phyloP scores from a whole-genome alignment of 495 filamentous ascomycete species.

The Pyrenopolyporus hunteri region DNA sequence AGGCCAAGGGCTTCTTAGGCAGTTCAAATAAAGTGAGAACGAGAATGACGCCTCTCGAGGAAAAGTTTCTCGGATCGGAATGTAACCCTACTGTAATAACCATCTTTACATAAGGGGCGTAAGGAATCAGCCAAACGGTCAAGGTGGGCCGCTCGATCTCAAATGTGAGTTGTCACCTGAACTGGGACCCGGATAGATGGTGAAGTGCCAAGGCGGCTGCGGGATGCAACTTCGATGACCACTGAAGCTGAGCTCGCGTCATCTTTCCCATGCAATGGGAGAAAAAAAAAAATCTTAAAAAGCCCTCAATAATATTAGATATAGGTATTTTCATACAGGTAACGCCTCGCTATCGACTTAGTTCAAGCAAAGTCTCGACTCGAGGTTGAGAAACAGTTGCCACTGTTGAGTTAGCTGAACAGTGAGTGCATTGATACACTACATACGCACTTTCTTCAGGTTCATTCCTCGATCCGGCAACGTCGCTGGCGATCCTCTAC shows the following conservation, averaged over 20 bases:
- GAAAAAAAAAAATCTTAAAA: no score
- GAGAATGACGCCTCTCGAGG: conserved; percentile 17
- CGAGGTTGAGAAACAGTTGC: conserved; percentile 1
- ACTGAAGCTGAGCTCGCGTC: background rate
- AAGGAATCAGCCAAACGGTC: no score
- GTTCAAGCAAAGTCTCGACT: background rate
- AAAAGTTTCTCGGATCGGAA: conserved; percentile 14
- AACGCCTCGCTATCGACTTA: background rate
- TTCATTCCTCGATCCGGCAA: conserved; percentile 14
- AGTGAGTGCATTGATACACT: conserved; percentile 33
- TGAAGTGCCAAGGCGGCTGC: conserved; percentile 26
- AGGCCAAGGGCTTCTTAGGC: conserved; percentile 4
- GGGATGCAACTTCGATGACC: conserved; percentile 4
- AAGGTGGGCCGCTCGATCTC: conserved; percentile 15
- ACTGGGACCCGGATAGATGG: conserved; percentile 8
- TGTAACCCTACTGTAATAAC: conserved; percentile 14
- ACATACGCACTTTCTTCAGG: conserved; percentile 2
- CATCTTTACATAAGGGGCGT: conserved; percentile 8
- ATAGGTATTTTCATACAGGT: no score
- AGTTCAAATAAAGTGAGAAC: background rate
- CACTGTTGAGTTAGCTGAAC: conserved; percentile 19
- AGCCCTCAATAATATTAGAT: no score
- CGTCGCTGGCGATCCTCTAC: conserved; percentile 13
- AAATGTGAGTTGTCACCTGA: background rate
- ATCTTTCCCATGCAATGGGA: background rate